Percentiles rank a stretch among this genome's conserved stretches.
phyloP scores from a whole-genome alignment of 2,329 filamentous ascomycete genomes.

The Stagonosporopsis vannaccii region DNA sequence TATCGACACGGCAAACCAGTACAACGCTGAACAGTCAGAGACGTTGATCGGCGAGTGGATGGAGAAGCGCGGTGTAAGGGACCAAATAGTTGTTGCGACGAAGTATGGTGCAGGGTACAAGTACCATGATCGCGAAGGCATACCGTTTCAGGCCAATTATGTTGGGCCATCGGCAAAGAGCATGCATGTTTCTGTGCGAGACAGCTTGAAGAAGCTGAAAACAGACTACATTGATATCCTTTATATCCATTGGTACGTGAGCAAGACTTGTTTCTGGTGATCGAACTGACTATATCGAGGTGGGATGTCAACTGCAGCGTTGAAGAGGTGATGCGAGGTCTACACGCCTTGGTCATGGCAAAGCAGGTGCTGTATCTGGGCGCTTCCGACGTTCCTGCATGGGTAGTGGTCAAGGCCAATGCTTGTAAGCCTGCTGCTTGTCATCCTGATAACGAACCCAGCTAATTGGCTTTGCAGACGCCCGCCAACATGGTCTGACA shows the following conservation, averaged over 20 bases:
- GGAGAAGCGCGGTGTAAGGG: conserved; percentile 44
- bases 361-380: conserved; percentile 54
- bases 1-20: conserved; percentile 65
- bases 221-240: conserved; percentile 66
- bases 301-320: conserved; percentile 52
- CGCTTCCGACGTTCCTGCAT: conserved; percentile 52
- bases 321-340: conserved; percentile 51
- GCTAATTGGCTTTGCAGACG: conserved; percentile 27
- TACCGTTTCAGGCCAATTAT: conserved; percentile 22
- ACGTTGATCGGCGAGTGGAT: conserved; percentile 53
- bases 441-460: neutral
- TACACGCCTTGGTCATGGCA: conserved; percentile 48
- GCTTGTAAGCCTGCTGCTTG: conserved; percentile 4
- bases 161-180: conserved; percentile 50
- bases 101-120: conserved; percentile 45
- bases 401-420: conserved; percentile 36
- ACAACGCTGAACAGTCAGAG: conserved; percentile 50
- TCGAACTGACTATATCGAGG: conserved; percentile 26
- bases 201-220: conserved; percentile 20
- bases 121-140: conserved; percentile 9
- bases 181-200: conserved; percentile 45
- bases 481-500: conserved; percentile 44
- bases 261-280: too few relatives aligned
- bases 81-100: conserved; percentile 50
- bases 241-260: conserved; percentile 47